Percentiles rank a stretch among this genome's conserved stretches.
phyloP scores from a whole-genome alignment of 1,284 basidiomycete species.

The Moesziomyces antarcticus region DNA sequence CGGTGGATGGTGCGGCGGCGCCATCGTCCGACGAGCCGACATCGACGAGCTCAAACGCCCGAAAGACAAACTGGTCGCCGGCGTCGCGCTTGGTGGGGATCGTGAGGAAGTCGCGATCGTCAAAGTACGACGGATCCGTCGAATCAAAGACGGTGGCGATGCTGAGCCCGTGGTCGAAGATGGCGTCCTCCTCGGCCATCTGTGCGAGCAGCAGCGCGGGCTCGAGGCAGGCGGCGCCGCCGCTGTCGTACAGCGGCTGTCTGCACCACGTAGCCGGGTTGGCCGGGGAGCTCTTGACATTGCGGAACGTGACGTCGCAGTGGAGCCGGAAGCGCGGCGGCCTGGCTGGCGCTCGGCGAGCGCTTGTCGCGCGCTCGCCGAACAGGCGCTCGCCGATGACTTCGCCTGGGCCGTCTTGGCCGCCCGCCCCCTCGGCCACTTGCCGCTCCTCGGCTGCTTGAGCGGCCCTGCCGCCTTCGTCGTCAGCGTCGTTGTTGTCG shows the following conservation, averaged over 20 bases:
- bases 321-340: neutral
- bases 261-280: neutral
- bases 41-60: neutral
- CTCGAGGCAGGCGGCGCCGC: conserved; percentile 1
- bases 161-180: neutral
- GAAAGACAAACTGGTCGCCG: neutral
- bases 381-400: no score
- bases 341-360: no score
- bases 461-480: neutral
- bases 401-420: no score
- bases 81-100: neutral
- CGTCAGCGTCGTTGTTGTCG: neutral
- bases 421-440: neutral
- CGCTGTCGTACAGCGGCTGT: conserved; percentile 5
- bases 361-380: no score
- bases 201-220: neutral
- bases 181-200: neutral
- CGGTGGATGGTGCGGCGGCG: no score
- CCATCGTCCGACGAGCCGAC: neutral
- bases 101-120: neutral
- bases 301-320: neutral
- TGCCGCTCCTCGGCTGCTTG: no score
- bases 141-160: neutral
- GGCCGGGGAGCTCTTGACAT: neutral
- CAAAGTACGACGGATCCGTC: neutral